A percentile compares a stretch with the other conserved stretches of the same genome.
Conservation (phyloP, 352 stramenopile genomes). For the Globisporangium camurandrum region DNA sequence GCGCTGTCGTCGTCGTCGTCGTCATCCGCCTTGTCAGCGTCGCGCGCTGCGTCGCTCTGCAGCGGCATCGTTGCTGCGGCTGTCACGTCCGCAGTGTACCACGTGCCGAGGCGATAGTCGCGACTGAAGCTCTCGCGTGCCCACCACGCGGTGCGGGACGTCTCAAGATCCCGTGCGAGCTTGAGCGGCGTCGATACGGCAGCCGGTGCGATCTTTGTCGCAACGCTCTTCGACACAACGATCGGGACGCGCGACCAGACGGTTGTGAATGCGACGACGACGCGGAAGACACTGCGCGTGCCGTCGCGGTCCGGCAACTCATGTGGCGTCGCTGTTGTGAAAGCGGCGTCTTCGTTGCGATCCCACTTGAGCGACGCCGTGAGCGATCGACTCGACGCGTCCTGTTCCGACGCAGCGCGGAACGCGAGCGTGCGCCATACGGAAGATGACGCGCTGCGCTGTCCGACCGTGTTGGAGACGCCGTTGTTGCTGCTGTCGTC, state of each 20-base stretch:
- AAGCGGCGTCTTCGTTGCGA: conserved; percentile 6
- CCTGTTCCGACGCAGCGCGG: conserved; percentile 17
- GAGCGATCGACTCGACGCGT: conserved; percentile 43
- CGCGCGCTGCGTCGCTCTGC: too few species aligned
- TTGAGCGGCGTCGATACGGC: conserved; percentile 37
- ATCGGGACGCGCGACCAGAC: conserved; percentile 40
- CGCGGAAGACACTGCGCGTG: conserved; percentile 45
- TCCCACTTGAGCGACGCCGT: conserved; percentile 52
- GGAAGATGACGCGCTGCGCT: too few species aligned
- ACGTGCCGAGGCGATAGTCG: conserved; percentile 64
- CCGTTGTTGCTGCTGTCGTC: conserved; percentile 1
- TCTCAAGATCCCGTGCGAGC: conserved; percentile 37
- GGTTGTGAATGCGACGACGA: conserved; percentile 48
- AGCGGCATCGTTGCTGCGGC: too few species aligned
- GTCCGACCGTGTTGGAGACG: too few species aligned
- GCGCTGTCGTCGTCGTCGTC: conserved; percentile 1
- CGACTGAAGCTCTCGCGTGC: conserved; percentile 71
- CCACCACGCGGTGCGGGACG: conserved; percentile 61
- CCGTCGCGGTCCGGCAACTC: conserved; percentile 31
- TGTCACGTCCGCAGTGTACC: conserved; percentile 54
- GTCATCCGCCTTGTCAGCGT: background rate
- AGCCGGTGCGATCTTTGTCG: conserved; percentile 46
- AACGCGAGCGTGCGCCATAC: conserved; percentile 34
- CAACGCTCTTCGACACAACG: conserved; percentile 62
- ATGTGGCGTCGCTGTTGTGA: too few species aligned